Percentiles rank a stretch among this genome's conserved stretches.
Evolutionary conservation across 306 rosid species (phyloP).

Genomic region (Quercus alba): DNA sequence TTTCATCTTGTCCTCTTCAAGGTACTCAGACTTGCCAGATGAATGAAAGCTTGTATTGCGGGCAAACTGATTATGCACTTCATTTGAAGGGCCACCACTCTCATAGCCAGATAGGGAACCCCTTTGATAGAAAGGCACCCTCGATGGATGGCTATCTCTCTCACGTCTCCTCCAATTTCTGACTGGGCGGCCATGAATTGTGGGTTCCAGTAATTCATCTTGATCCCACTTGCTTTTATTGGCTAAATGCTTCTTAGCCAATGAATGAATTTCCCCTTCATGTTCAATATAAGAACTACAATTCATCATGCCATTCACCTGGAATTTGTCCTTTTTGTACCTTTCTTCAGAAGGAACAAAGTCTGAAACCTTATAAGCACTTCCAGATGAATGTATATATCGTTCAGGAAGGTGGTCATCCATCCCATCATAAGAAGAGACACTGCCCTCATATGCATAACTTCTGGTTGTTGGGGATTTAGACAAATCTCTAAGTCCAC

Average conservation of each 20-base stretch:
- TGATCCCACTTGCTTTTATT: conserved; percentile 34
- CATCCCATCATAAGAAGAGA: conserved; percentile 65
- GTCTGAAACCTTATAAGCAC: conserved; percentile 12
- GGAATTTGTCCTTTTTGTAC: conserved; percentile 37
- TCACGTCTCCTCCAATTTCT: conserved; percentile 35
- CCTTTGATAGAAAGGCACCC: conserved; percentile 34
- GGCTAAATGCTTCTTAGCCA: conserved; percentile 35
- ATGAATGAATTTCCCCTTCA: conserved; percentile 22
- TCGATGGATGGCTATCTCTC: conserved; percentile 41
- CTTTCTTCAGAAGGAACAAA: conserved; percentile 41
- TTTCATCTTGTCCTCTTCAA: conserved; percentile 55
- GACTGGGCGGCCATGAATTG: conserved; percentile 27
- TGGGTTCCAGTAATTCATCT: conserved; percentile 37
- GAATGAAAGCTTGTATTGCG: conserved; percentile 43
- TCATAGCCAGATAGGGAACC: conserved; percentile 35
- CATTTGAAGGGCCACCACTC: conserved; percentile 37
- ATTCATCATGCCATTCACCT: conserved; percentile 20
- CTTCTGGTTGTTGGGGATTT: conserved; percentile 42
- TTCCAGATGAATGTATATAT: conserved; percentile 24
- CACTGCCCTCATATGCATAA: conserved; percentile 66
- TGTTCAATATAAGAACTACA: conserved; percentile 33
- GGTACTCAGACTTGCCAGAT: conserved; percentile 29
- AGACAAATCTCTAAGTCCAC: conserved; percentile 23
- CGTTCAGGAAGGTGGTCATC: conserved; percentile 41
- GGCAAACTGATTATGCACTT: conserved; percentile 35